Percentiles rank a stretch among this genome's conserved stretches.
These are phyloP conservation scores for Pleurotus tuoliensis DNA, from an alignment of 768 basidiomycete genomes.

Conservation along the genomic window DNA sequence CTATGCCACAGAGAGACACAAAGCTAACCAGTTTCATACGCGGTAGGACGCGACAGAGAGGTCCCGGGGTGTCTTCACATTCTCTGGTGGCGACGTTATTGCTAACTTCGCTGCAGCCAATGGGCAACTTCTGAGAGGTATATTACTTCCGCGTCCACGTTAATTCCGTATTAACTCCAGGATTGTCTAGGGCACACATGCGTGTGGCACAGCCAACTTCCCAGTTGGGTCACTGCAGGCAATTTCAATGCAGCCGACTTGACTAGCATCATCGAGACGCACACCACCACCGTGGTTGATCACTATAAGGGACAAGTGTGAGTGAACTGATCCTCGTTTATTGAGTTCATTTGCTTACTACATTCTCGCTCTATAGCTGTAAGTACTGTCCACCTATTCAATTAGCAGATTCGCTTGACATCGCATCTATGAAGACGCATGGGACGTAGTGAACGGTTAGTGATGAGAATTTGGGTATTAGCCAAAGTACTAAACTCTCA, in stretches of 20 bases:
- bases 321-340: conserved; percentile 5
- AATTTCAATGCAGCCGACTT: conserved; percentile 25
- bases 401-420: conserved; percentile 5
- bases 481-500: too few relatives aligned
- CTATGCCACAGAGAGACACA: background rate
- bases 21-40: background rate
- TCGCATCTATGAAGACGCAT: conserved; percentile 28
- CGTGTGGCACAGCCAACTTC: conserved; percentile 43
- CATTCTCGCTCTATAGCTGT: background rate
- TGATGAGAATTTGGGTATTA: background rate
- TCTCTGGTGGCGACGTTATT: conserved; percentile 29
- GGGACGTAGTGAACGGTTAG: conserved; percentile 51
- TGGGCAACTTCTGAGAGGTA: conserved; percentile 33
- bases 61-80: conserved; percentile 27
- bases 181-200: conserved; percentile 25
- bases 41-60: conserved; percentile 37
- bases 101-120: conserved; percentile 29
- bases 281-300: conserved; percentile 28
- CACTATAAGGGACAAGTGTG: conserved; percentile 37
- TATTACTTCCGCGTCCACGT: background rate
- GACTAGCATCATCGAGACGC: conserved; percentile 27
- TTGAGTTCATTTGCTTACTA: background rate
- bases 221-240: conserved; percentile 30
- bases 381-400: conserved; percentile 13
- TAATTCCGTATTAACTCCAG: background rate